These are phyloP conservation scores for Piloderma croceum DNA, from an alignment of 768 basidiomycete genomes.

Conservation along the genomic window DNA sequence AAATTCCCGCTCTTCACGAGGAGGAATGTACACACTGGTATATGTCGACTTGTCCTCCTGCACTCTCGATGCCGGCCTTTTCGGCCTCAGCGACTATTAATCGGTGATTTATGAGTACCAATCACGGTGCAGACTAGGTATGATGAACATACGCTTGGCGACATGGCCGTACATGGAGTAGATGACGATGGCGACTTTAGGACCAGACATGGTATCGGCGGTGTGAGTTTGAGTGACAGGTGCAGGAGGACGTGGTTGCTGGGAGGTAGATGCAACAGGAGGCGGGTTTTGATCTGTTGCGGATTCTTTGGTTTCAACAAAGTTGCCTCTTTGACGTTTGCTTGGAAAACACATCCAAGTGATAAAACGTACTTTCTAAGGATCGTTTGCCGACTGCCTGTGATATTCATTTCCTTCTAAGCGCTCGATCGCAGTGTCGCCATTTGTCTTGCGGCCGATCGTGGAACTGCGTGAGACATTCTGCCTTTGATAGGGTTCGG, in stretches of 20 bases:
- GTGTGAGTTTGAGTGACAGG: slow-evolving; percentile 14
- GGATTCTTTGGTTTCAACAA: slow-evolving; percentile 24
- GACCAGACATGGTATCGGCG: slow-evolving; percentile 35
- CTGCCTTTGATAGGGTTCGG: too few relatives aligned
- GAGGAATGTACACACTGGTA: slow-evolving; percentile 19
- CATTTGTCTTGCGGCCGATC: too few relatives aligned
- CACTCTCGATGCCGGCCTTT: slow-evolving; percentile 19
- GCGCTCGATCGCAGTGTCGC: too few relatives aligned
- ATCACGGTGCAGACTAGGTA: background rate
- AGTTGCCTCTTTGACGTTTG: slow-evolving; percentile 30
- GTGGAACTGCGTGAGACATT: too few relatives aligned
- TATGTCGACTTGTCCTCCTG: slow-evolving; percentile 21
- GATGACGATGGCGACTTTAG: slow-evolving; percentile 64
- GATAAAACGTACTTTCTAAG: too few relatives aligned
- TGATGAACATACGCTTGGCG: slow-evolving; percentile 45
- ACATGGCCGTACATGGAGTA: slow-evolving; percentile 76
- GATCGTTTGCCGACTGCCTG: too few relatives aligned
- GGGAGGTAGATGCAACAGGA: background rate
- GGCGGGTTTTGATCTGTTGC: slow-evolving; percentile 7
- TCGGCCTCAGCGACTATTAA: slow-evolving; percentile 41
- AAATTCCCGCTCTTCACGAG: too few relatives aligned
- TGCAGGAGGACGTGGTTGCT: slow-evolving; percentile 9
- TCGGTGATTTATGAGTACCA: too few relatives aligned
- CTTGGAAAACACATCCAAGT: slow-evolving; percentile 36
- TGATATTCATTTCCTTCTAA: too few relatives aligned